Conservation (phyloP, 2,329 filamentous ascomycete species). For the Arachnopeziza araneosa region DNA sequence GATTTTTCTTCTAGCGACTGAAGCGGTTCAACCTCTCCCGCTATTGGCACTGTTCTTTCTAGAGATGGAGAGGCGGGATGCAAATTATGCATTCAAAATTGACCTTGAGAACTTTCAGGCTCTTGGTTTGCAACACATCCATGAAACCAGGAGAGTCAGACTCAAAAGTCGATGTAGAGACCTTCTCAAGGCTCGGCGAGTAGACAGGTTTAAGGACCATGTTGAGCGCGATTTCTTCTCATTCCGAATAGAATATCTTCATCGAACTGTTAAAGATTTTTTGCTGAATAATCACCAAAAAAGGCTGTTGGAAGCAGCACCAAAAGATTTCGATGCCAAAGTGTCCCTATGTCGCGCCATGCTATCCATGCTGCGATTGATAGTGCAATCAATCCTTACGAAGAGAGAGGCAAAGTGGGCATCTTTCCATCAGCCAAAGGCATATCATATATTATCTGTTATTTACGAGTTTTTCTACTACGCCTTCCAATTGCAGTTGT, state of each 20-base stretch:
- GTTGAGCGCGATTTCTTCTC: neutral
- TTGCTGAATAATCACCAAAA: neutral
- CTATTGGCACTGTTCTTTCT: neutral
- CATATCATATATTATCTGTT: neutral
- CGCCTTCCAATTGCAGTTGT: neutral
- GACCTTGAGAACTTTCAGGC: neutral
- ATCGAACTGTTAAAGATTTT: neutral
- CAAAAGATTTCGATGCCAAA: neutral
- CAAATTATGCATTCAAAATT: neutral
- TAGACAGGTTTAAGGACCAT: neutral
- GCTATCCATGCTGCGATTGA: neutral
- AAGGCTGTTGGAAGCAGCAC: neutral
- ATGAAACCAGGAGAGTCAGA: neutral
- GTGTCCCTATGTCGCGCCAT: neutral
- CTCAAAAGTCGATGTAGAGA: neutral
- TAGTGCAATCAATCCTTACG: neutral
- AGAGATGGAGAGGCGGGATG: neutral
- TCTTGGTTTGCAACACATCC: neutral
- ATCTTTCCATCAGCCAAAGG: neutral
- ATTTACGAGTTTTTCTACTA: neutral
- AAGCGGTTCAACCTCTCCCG: neutral
- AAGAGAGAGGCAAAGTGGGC: neutral
- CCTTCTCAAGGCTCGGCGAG: neutral
- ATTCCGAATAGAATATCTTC: neutral
- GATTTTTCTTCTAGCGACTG: neutral